Evolutionary conservation across 441 rosid species (phyloP).

Genomic region (Biscutella auriculata): DNA sequence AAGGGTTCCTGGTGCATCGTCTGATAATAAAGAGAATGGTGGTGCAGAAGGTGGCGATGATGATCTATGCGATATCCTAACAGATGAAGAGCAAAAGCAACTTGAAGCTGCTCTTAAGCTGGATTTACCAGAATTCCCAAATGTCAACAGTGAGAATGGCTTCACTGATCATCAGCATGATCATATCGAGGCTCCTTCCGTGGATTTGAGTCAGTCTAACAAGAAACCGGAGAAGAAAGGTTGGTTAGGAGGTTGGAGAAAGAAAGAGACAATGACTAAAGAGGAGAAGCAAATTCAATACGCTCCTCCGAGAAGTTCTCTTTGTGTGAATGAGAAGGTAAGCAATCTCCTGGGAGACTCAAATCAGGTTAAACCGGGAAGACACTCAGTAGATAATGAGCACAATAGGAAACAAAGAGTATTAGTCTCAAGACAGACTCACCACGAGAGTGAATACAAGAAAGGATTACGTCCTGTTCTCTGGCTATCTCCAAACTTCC

Average conservation of each 20-base stretch:
- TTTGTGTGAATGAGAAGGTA: conserved; percentile 81
- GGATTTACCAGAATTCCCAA: conserved; percentile 48
- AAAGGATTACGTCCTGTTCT: conserved; percentile 90
- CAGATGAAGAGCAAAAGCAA: conserved; percentile 81
- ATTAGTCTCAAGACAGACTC: too few relatives aligned
- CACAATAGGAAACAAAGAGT: conserved; percentile 45
- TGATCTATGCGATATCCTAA: too few relatives aligned
- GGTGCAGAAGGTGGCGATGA: too few relatives aligned
- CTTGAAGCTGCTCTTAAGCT: conserved; percentile 76
- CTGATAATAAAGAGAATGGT: conserved; percentile 75
- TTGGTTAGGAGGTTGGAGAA: conserved; percentile 98
- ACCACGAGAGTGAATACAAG: conserved; percentile 91
- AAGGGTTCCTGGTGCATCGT: conserved; percentile 92
- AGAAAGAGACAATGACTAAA: conserved; percentile 51
- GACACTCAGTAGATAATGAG: conserved; percentile 70
- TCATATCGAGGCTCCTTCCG: conserved; percentile 46
- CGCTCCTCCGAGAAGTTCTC: conserved; percentile 74
- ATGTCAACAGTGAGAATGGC: conserved; percentile 40
- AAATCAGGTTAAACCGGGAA: conserved; percentile 68
- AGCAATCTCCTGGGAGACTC: conserved; percentile 78
- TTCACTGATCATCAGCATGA: conserved; percentile 51
- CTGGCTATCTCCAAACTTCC: conserved; percentile 92
- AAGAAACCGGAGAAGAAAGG: conserved; percentile 94
- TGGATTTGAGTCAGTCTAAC: conserved; percentile 44
- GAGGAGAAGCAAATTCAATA: too few relatives aligned